phyloP scores from a whole-genome alignment of 495 filamentous ascomycete genomes.

The Parathielavia hyrcaniae region DNA sequence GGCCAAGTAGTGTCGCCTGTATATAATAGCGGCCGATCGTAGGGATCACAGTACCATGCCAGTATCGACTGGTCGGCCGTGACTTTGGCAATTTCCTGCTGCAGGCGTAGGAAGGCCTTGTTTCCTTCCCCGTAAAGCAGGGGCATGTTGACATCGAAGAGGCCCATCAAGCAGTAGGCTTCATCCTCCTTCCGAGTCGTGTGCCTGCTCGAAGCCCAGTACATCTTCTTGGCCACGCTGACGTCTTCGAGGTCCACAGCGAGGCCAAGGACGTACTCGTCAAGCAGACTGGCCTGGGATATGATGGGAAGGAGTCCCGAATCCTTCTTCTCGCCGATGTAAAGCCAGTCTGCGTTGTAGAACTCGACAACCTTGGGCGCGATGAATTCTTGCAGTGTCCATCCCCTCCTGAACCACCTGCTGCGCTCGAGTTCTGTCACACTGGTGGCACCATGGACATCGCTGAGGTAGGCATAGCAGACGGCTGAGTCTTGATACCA shows the following conservation, averaged over 20 bases:
- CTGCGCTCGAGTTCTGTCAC: conserved; percentile 35
- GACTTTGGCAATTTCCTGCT: not conserved
- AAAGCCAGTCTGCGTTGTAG: not conserved
- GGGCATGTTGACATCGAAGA: conserved; percentile 20
- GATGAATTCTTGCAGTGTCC: conserved; percentile 22
- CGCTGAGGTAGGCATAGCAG: conserved; percentile 34
- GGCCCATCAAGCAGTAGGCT: conserved; percentile 28
- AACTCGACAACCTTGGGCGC: not conserved
- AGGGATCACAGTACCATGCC: conserved; percentile 1
- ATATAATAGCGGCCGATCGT: not conserved
- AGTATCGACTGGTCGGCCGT: conserved; percentile 2
- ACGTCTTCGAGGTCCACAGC: not conserved
- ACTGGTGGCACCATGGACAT: conserved; percentile 29
- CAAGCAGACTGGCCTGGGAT: not conserved
- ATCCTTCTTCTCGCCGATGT: conserved; percentile 23
- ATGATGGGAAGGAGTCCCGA: conserved; percentile 27
- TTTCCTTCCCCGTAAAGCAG: not conserved
- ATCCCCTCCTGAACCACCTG: conserved; percentile 19
- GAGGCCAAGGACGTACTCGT: not conserved
- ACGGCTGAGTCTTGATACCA: conserved; percentile 34
- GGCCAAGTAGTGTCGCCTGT: not conserved
- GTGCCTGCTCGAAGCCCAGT: conserved; percentile 21
- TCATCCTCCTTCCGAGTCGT: conserved; percentile 24
- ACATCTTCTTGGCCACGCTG: conserved; percentile 23
- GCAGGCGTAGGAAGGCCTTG: not conserved